Percentiles rank a stretch among this genome's conserved stretches.
Evolutionary conservation across 2,329 filamentous ascomycete genomes (phyloP).

Genomic region (Ophiostoma angusticollis): DNA sequence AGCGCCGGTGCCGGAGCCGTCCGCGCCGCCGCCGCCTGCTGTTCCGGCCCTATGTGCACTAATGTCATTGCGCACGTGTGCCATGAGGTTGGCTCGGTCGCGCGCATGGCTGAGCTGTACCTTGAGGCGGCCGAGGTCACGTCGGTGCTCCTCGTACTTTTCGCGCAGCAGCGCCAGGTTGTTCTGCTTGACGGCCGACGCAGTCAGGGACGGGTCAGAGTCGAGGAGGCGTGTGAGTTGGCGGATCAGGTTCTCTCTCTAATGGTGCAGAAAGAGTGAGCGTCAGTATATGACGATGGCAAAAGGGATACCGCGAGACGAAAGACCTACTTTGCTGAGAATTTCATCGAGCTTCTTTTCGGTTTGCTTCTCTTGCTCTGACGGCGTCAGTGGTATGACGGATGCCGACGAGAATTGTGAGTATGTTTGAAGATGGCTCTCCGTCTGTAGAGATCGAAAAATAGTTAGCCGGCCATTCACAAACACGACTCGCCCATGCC

Average conservation of each 20-base stretch:
- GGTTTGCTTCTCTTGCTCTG: slow-evolving; percentile 68
- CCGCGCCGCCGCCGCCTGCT: slow-evolving; percentile 36
- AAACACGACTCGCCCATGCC: too few species aligned
- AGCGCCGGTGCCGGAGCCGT: slow-evolving; percentile 77
- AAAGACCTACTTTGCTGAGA: slow-evolving; percentile 54
- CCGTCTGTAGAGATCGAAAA: slow-evolving; percentile 68
- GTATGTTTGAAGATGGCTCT: slow-evolving; percentile 71
- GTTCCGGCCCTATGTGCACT: slow-evolving; percentile 69
- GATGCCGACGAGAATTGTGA: slow-evolving; percentile 77
- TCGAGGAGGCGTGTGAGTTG: slow-evolving; percentile 85
- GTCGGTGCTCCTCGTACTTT: slow-evolving; percentile 74
- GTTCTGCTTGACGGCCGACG: slow-evolving; percentile 92
- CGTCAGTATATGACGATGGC: background rate
- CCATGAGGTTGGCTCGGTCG: slow-evolving; percentile 78
- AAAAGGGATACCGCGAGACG: slow-evolving; percentile 13
- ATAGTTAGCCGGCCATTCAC: too few species aligned
- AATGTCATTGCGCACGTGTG: slow-evolving; percentile 85
- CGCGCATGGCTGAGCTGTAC: slow-evolving; percentile 63
- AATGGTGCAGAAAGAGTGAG: slow-evolving; percentile 8
- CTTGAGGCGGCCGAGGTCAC: slow-evolving; percentile 66
- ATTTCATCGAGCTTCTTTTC: slow-evolving; percentile 76
- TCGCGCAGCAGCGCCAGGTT: slow-evolving; percentile 86
- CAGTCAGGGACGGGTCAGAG: slow-evolving; percentile 74
- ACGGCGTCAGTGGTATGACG: slow-evolving; percentile 69
- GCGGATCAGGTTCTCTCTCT: slow-evolving; percentile 71